phyloP scores from a whole-genome alignment of 116 monocot species.

The Thalassia testudinum region DNA sequence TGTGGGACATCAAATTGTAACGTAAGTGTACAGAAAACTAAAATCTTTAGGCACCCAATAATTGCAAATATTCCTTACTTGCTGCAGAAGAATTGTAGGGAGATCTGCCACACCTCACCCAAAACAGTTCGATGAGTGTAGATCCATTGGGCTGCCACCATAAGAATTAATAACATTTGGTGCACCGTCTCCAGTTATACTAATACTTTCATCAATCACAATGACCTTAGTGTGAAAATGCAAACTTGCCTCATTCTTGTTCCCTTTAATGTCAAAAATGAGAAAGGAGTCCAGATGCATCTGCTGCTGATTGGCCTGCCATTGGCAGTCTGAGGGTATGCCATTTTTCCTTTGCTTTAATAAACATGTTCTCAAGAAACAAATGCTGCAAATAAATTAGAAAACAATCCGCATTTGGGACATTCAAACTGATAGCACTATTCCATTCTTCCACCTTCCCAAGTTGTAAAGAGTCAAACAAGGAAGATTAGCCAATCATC shows the following conservation, averaged over 20 bases:
- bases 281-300: conserved; percentile 26
- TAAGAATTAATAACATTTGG: conserved; percentile 53
- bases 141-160: conserved; percentile 19
- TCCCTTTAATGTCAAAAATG: conserved; percentile 44
- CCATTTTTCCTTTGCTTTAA: conserved; percentile 28
- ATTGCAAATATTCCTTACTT: conserved; percentile 18
- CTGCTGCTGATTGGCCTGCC: conserved; percentile 16
- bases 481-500: too few species aligned
- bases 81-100: conserved; percentile 72
- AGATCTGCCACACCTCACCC: conserved; percentile 73
- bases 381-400: conserved; percentile 63
- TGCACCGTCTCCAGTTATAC: conserved; percentile 55
- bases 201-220: conserved; percentile 75
- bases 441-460: conserved; percentile 21
- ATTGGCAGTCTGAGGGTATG: conserved; percentile 5
- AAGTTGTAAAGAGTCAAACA: conserved; percentile 12
- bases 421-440: conserved; percentile 7
- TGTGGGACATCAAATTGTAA: too few species aligned
- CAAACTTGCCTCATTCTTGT: conserved; percentile 20
- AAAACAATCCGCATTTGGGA: conserved; percentile 43
- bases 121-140: conserved; percentile 31
- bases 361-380: conserved; percentile 37
- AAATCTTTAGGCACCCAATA: not conserved
- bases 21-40: not conserved
- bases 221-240: conserved; percentile 63